Evolutionary conservation across 179 eudicot genomes (phyloP).

Genomic region (Actinidia chinensis): DNA sequence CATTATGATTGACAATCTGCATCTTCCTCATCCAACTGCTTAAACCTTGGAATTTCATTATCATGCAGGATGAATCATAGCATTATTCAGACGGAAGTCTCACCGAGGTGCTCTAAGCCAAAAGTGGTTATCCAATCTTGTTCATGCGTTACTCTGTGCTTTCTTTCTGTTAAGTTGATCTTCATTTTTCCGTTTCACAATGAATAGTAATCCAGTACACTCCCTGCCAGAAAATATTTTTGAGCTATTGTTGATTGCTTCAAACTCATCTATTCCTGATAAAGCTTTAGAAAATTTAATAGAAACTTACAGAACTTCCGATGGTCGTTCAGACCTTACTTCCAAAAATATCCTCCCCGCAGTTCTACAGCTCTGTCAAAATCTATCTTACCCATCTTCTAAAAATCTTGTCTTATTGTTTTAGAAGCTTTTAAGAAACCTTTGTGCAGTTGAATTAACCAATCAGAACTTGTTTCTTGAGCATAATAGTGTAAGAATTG

Average conservation of each 20-base stretch:
- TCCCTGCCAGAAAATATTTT: slow-evolving; percentile 38
- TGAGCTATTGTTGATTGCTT: slow-evolving; percentile 40
- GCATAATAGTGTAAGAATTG: slow-evolving; percentile 50
- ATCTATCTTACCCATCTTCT: slow-evolving; percentile 30
- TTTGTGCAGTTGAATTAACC: slow-evolving; percentile 65
- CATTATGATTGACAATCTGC: not conserved
- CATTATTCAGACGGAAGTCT: not conserved
- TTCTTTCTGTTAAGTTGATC: not conserved
- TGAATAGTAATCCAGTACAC: slow-evolving; percentile 33
- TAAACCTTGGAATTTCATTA: not conserved
- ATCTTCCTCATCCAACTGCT: not conserved
- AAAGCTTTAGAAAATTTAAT: slow-evolving; percentile 51
- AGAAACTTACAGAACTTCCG: slow-evolving; percentile 42
- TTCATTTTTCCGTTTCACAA: not conserved
- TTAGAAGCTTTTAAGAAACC: slow-evolving; percentile 72
- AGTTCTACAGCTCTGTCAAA: slow-evolving; percentile 47
- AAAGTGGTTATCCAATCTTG: slow-evolving; percentile 1
- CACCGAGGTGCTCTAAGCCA: not conserved
- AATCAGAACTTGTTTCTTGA: slow-evolving; percentile 65
- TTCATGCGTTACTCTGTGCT: not conserved
- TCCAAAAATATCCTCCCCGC: slow-evolving; percentile 36
- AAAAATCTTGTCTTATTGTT: slow-evolving; percentile 46
- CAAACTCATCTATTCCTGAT: slow-evolving; percentile 39
- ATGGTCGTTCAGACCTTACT: slow-evolving; percentile 66
- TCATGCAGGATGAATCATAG: not conserved